Evolutionary conservation across 192 early-diverging fungal genomes (phyloP), one percentile per base, ranked within the genome.

Genomic region (Coemansia guatemalensis): DNA sequence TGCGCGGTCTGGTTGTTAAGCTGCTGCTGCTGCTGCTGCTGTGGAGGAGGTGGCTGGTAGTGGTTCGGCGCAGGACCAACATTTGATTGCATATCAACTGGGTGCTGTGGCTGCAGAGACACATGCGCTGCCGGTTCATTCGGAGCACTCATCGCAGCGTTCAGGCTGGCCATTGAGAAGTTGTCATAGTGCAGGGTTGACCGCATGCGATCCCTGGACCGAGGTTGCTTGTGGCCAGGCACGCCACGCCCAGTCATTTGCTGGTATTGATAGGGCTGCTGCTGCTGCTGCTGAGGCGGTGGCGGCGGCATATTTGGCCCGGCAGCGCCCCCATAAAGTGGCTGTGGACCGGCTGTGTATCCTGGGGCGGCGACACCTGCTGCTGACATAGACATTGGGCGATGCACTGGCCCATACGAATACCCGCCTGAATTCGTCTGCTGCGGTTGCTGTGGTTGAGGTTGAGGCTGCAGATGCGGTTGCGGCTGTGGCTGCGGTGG

Each of bases 161-260:
- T 51, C 21, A 54, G 8, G 8, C 44, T 56, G 41, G 62, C n/a
- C 23, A 65, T 48, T n/a, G 77, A 25, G 47, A 74, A 62, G 57
- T 22, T 60, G 58, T 74, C 71, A 47, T 79, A 64, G 53, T 79
- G 71, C 56, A 79, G 67, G 2, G 77, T 79, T 22, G 77, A 79
- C 35, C 77, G 77, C 77, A 79, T 73, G 8, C 77, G 77, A 53
- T 79, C 77, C 50, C 77, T 50, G 25, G 77, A 79, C 32, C 77
- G 63, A 23, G 77, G 77, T 55, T 73, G 77, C 65, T 79, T 79
- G 53, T 79, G 63, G 2, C 77, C 77, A 18, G 77, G 71, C 11
- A 58, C 35, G 14, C 50, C 44, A 17, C 48, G 44, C 0, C 74
- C 74, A 21, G 73, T 35, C 35, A 23, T 44, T 14, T 54, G 9